These are phyloP conservation scores for Nitzschia inconspicua DNA, from an alignment of 108 stramenopile species.

Conservation along the genomic window DNA sequence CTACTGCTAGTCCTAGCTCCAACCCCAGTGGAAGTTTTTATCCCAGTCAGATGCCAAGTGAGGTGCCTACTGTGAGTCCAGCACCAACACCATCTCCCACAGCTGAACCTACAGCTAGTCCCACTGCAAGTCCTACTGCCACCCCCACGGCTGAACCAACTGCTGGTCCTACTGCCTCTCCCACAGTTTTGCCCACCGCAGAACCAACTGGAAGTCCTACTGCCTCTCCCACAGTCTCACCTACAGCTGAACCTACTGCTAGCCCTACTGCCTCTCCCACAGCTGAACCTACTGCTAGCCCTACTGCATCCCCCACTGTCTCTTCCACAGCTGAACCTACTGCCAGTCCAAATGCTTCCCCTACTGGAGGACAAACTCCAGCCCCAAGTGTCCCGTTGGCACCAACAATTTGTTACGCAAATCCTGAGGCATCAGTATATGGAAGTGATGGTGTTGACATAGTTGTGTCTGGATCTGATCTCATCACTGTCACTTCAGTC, in stretches of 20 bases:
- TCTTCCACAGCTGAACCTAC: neutral
- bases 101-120: neutral
- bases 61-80: neutral
- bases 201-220: neutral
- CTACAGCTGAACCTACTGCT: neutral
- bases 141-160: neutral
- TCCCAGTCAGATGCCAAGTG: neutral
- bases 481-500: too few species aligned
- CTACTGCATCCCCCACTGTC: neutral
- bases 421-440: too few species aligned
- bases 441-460: too few species aligned
- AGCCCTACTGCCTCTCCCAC: neutral
- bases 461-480: too few species aligned
- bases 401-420: too few species aligned
- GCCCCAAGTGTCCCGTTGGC: neutral
- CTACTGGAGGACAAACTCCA: neutral
- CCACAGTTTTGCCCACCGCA: neutral
- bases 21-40: neutral
- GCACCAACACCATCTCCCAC: neutral
- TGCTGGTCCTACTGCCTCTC: neutral
- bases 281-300: neutral
- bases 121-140: neutral
- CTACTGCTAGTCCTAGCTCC: neutral
- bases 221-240: neutral
- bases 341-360: neutral